Evolutionary conservation across 2,329 filamentous ascomycete species (phyloP).

Genomic region (Achaetomium macrosporum): DNA sequence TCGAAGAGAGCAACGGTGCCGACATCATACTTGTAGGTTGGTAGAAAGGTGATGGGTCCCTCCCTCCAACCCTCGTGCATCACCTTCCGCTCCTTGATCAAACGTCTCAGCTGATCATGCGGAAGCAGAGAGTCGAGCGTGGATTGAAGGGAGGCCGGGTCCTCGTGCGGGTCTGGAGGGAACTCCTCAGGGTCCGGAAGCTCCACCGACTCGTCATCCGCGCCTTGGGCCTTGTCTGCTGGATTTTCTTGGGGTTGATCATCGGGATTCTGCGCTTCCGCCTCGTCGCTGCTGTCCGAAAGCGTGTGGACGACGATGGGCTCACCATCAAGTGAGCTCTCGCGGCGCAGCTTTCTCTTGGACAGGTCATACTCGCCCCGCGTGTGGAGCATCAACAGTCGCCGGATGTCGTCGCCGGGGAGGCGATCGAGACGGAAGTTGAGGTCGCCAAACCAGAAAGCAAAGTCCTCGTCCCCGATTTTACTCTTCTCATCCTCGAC

Average conservation of each 20-base stretch:
- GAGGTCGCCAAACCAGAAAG: conserved; percentile 93
- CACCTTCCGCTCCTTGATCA: conserved; percentile 68
- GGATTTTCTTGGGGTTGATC: conserved; percentile 23
- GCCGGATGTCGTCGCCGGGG: conserved; percentile 83
- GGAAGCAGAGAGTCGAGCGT: conserved; percentile 81
- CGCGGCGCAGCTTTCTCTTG: conserved; percentile 31
- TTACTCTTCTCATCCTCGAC: conserved; percentile 59
- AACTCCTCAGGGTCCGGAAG: conserved; percentile 63
- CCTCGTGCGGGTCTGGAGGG: conserved; percentile 60
- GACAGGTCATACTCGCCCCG: conserved; percentile 66
- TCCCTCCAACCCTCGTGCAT: conserved; percentile 93
- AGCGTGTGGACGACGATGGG: conserved; percentile 43
- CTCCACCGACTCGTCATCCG: conserved; percentile 36
- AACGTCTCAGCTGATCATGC: conserved; percentile 76
- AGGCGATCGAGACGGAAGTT: conserved; percentile 90
- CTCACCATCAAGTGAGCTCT: conserved; percentile 40
- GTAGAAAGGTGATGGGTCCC: conserved; percentile 79
- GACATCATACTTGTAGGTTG: conserved; percentile 96
- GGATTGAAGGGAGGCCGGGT: conserved; percentile 81
- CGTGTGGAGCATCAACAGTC: conserved; percentile 76
- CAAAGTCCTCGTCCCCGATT: conserved; percentile 87
- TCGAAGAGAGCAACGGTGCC: conserved; percentile 92
- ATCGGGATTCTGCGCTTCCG: conserved; percentile 30
- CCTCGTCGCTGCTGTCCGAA: conserved; percentile 43
- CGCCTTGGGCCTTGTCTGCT: conserved; percentile 22